Base-by-base conservation (phyloP, 805 yeast species). In the Metschnikowia picachoensis region DNA sequence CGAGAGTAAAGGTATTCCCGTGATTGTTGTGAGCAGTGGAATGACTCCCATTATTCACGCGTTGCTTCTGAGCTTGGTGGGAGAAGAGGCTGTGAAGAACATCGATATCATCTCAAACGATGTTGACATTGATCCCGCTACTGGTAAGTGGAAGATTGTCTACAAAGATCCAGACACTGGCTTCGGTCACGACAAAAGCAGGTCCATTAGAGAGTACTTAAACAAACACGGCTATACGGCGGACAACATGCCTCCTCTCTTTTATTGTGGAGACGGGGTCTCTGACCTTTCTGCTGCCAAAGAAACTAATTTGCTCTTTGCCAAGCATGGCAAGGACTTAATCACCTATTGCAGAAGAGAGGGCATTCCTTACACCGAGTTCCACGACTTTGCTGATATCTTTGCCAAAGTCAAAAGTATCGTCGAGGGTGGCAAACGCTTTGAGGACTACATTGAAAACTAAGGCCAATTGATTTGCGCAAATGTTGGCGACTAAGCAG, bases 231-330 rank as follows among this genome's bases (percentile, higher is more conserved):
- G 66, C 13, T 62, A 65, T 49, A 39, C 58, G 45, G 56, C 44
- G 61, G 64, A 59, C 20, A 50, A 62, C 41, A 40, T 35, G 49
- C 96, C 95, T 13, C 71, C 73, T 34, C 76, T 89, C 57, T 88
- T 92, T 64, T 94, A 94, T 73, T 87, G 96, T 60, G 99, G 99
- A 48, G 99, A 94, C 65, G 99, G 99, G 53, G 97, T 94, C 30
- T 84, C 95, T 38, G 99, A 94, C 66, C 73, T 94, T 56, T 80
- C 89, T 47, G 99, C 99, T 20, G 97, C 98, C 20, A 84, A 86
- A 61, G 97, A 94, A 66, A 90, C 99, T 35, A 92, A 94, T 65
- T 73, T 92, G 56, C 71, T 94, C 54, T 94, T 92, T 67, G 99
- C 99, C 38, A 92, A 90, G 70, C 80, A 81, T 53, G 99, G 97